Percentiles rank a stretch among this genome's conserved stretches.
phyloP scores from a whole-genome alignment of 148 eudicot genomes.

The Rhododendron simsii region DNA sequence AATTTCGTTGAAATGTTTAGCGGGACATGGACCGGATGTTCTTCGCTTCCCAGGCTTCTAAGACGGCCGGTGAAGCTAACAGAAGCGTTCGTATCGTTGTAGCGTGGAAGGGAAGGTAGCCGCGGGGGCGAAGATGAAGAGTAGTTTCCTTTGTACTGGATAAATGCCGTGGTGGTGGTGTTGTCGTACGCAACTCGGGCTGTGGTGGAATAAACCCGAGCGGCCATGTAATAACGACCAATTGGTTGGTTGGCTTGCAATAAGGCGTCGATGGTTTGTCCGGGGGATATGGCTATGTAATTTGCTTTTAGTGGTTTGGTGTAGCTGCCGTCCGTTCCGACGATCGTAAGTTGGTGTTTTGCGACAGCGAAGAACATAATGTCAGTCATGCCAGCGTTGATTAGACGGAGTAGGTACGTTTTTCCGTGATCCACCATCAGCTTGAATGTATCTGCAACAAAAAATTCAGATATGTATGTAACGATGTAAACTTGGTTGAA shows the following conservation, averaged over 20 bases:
- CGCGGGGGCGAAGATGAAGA: background rate
- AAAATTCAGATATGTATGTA: background rate
- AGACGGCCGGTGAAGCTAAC: conserved; percentile 9
- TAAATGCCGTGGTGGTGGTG: conserved; percentile 11
- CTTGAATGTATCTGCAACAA: conserved; percentile 5
- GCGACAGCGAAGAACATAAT: background rate
- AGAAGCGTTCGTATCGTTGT: conserved; percentile 12
- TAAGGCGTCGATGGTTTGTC: conserved; percentile 10
- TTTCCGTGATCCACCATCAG: background rate
- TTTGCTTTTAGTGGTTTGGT: background rate
- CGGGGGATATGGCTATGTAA: conserved; percentile 6
- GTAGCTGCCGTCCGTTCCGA: conserved; percentile 6
- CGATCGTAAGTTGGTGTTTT: background rate
- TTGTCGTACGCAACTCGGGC: background rate
- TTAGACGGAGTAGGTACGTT: background rate
- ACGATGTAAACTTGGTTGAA: background rate
- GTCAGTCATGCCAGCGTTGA: background rate
- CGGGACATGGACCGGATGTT: conserved; percentile 11
- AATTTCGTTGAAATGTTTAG: background rate
- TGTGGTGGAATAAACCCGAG: background rate
- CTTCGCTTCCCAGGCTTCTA: background rate
- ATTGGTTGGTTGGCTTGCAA: background rate
- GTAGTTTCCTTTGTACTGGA: conserved; percentile 1
- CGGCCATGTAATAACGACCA: conserved; percentile 2
- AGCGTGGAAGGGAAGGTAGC: conserved; percentile 6